Conservation (phyloP, 768 basidiomycete species). For the Tricholoma furcatifolium region DNA sequence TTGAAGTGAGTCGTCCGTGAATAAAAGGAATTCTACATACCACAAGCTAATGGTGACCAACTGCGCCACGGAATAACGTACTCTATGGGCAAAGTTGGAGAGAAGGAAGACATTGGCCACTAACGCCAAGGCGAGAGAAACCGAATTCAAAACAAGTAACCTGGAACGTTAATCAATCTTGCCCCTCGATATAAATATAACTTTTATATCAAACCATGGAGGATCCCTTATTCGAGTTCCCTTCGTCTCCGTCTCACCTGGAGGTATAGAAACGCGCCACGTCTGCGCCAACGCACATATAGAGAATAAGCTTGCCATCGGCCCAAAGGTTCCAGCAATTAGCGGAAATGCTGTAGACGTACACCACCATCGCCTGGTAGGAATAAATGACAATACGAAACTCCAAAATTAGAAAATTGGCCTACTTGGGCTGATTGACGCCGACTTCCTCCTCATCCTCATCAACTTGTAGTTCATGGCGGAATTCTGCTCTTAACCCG, state of each 20-base stretch:
- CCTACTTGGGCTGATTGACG: background rate
- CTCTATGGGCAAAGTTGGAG: conserved; percentile 36
- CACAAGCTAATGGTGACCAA: conserved; percentile 36
- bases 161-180: conserved; percentile 15
- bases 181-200: background rate
- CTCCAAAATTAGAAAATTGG: background rate
- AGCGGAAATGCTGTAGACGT: conserved; percentile 39
- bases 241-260: conserved; percentile 7
- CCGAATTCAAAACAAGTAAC: conserved; percentile 29
- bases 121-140: conserved; percentile 32
- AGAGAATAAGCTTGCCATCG: conserved; percentile 38
- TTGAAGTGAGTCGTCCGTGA: no score
- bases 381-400: background rate
- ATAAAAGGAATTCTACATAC: conserved; percentile 14
- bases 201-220: conserved; percentile 25
- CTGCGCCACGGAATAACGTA: conserved; percentile 35
- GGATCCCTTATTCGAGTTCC: conserved; percentile 28
- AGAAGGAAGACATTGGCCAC: conserved; percentile 34
- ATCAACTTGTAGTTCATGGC: background rate
- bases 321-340: conserved; percentile 40
- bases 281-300: conserved; percentile 35
- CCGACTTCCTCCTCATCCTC: background rate
- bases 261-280: conserved; percentile 27
- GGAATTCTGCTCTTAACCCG: background rate
- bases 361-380: conserved; percentile 38